Percentiles rank a stretch among this genome's conserved stretches.
phyloP scores from a whole-genome alignment of 2,329 filamentous ascomycete genomes.

The Penicillium sumatraense region DNA sequence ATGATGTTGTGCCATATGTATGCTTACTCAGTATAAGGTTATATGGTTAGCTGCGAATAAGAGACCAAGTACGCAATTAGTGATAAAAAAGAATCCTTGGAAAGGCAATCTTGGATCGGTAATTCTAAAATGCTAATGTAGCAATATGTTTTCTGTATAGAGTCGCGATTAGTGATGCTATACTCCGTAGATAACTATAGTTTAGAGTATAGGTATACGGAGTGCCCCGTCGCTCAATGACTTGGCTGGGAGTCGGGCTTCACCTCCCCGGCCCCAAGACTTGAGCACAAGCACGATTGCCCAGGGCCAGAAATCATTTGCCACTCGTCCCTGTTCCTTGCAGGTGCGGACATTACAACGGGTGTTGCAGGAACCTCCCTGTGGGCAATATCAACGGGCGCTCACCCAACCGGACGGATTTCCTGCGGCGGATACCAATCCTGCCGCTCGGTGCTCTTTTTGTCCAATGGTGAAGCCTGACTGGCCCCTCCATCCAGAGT shows the following conservation, averaged over 20 bases:
- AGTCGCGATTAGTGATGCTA: too few relatives aligned
- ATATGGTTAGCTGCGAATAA: too few relatives aligned
- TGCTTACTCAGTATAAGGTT: too few relatives aligned
- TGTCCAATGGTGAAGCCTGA: constrained; percentile 15
- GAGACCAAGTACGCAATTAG: too few relatives aligned
- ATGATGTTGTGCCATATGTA: too few relatives aligned
- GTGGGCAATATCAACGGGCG: constrained; percentile 16
- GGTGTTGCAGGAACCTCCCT: constrained; percentile 16
- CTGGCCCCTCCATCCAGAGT: constrained; percentile 15
- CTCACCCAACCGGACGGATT: constrained; percentile 21
- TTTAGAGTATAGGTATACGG: too few relatives aligned
- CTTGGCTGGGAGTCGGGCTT: neutral
- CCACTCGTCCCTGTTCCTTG: constrained; percentile 26
- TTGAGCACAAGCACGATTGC: neutral
- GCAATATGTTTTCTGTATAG: too few relatives aligned
- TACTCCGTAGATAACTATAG: neutral
- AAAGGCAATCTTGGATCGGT: too few relatives aligned
- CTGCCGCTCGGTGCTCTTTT: constrained; percentile 22
- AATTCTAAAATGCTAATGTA: too few relatives aligned
- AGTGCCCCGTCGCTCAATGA: neutral
- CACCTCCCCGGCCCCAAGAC: neutral
- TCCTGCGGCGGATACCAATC: constrained; percentile 21
- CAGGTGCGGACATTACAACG: constrained; percentile 17
- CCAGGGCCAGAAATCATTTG: constrained; percentile 7
- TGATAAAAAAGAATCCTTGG: too few relatives aligned